Evolutionary conservation across 495 filamentous ascomycete genomes (phyloP).

Genomic region (Lasiosphaeria ovina): DNA sequence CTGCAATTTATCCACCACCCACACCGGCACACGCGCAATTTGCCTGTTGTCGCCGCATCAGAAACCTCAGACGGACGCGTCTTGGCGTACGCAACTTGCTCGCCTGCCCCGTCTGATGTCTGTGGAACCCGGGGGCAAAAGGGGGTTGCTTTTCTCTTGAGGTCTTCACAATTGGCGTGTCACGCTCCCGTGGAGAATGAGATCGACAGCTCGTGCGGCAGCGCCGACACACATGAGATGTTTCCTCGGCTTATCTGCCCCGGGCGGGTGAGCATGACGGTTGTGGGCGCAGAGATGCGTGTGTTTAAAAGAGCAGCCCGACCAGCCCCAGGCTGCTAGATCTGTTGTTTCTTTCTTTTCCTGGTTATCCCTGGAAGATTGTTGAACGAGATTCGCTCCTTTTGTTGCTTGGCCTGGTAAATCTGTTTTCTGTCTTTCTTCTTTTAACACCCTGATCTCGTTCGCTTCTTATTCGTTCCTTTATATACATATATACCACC

Average conservation of each 20-base stretch:
- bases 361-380: no score
- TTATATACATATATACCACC: background rate
- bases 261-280: background rate
- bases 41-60: background rate
- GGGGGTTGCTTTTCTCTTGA: background rate
- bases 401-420: no score
- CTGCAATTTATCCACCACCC: background rate
- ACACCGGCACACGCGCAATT: background rate
- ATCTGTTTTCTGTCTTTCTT: no score
- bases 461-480: background rate
- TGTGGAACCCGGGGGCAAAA: background rate
- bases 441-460: background rate
- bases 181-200: slow-evolving; percentile 2
- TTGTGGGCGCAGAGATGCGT: no score
- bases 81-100: background rate
- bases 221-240: slow-evolving; percentile 6
- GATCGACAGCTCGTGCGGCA: slow-evolving; percentile 2
- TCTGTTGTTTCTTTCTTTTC: no score
- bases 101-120: background rate
- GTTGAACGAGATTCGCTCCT: no score
- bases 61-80: background rate
- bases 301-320: background rate
- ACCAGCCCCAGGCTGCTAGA: no score
- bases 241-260: slow-evolving; percentile 5
- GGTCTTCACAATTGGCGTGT: slow-evolving; percentile 1